Percentiles rank a stretch among this genome's conserved stretches.
phyloP scores from a whole-genome alignment of 2,329 filamentous ascomycete species.

The Cadophora malorum region DNA sequence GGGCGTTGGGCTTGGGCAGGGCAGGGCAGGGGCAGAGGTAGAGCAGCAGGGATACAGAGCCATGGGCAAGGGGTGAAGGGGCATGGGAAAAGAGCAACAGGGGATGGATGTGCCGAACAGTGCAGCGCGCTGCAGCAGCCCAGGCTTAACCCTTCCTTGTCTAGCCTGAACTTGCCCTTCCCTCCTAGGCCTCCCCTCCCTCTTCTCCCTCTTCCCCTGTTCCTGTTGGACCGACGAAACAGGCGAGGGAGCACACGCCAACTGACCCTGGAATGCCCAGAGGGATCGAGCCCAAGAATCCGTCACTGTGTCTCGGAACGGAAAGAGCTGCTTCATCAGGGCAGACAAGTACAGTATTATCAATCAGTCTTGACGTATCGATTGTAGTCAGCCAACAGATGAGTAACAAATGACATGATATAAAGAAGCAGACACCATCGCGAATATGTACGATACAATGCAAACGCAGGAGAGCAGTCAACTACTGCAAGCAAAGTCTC shows the following conservation, averaged over 20 bases:
- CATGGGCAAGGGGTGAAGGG: not conserved
- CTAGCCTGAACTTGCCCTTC: not conserved
- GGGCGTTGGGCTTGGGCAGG: not conserved
- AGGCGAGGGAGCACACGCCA: slow-evolving; percentile 2
- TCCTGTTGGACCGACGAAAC: not conserved
- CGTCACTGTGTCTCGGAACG: slow-evolving; percentile 4
- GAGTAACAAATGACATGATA: not conserved
- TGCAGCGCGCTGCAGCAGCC: not conserved
- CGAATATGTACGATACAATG: not conserved
- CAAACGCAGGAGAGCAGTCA: not conserved
- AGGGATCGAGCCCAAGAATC: not conserved
- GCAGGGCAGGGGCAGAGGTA: too few relatives aligned
- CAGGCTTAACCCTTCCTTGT: not conserved
- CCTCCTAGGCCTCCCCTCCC: too few relatives aligned
- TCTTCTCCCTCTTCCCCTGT: too few relatives aligned
- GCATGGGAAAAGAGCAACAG: not conserved
- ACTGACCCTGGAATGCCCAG: not conserved
- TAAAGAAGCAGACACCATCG: not conserved
- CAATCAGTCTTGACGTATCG: not conserved
- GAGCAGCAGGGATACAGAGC: too few relatives aligned
- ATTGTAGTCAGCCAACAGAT: not conserved
- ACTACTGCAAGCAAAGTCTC: not conserved
- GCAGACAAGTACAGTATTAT: too few relatives aligned
- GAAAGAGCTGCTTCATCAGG: not conserved
- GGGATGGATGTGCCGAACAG: slow-evolving; percentile 7